Conservation (phyloP, 768 basidiomycete genomes). For the Mrakia blollopis region DNA sequence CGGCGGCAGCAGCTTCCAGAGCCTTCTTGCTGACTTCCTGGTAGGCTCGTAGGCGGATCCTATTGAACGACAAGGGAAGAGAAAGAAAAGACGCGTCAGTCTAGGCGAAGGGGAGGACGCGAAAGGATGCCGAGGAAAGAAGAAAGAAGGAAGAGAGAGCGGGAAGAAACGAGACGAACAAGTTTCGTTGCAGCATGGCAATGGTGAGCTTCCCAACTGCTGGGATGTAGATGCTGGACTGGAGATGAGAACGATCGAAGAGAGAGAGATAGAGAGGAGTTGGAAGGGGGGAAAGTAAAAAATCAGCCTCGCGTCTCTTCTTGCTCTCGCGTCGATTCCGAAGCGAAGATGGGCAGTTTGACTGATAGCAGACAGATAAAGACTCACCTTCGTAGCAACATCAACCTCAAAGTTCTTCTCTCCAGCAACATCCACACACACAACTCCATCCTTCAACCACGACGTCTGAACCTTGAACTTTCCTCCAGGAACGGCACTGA, state of each 20-base stretch:
- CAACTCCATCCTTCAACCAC: slow-evolving; percentile 86
- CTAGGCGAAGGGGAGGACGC: slow-evolving; percentile 21
- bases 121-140: slow-evolving; percentile 19
- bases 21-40: slow-evolving; percentile 39
- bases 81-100: slow-evolving; percentile 31
- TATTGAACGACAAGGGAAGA: slow-evolving; percentile 24
- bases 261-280: not conserved
- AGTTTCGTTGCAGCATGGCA: slow-evolving; percentile 32
- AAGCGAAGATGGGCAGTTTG: too few species aligned
- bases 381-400: slow-evolving; percentile 76
- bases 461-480: slow-evolving; percentile 84
- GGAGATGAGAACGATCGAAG: not conserved
- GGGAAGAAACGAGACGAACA: slow-evolving; percentile 17
- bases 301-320: not conserved
- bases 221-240: slow-evolving; percentile 92
- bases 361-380: not conserved
- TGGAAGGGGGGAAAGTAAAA: too few species aligned
- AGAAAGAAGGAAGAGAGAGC: not conserved
- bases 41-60: slow-evolving; percentile 41
- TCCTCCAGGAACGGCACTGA: slow-evolving; percentile 83
- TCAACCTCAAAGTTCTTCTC: slow-evolving; percentile 96
- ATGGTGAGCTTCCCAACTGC: slow-evolving; percentile 98
- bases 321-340: not conserved
- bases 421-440: slow-evolving; percentile 86
- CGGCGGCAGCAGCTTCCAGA: slow-evolving; percentile 30